Base-by-base conservation (phyloP, 2,329 filamentous ascomycete genomes). In the Aspergillus sp. region DNA sequence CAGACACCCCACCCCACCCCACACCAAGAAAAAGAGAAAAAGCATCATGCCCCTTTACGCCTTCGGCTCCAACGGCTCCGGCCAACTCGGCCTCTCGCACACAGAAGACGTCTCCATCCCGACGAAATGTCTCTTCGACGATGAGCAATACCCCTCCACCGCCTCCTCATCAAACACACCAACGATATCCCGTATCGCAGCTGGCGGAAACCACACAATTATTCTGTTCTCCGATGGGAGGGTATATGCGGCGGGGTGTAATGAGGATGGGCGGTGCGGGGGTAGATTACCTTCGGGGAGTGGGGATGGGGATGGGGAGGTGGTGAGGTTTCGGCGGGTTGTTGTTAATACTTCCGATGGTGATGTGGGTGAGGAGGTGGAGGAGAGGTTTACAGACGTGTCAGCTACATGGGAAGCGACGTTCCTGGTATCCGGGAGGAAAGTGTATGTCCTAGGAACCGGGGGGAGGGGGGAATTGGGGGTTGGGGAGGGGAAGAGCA, bases 151-250 rank as follows among this genome's bases (percentile, higher is more conserved):
- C 38, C 66, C 70, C 28, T 72, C 78, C 13, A 23, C 45, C 28
- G 28, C 28, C 5, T 30, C 39, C 39, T 43, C 39, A 3, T 23
- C 8, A 2, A 12, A 10, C 5, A 21, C 47, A 30, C 25, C 23
- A 50, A 23, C 15, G 6, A 50, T 75, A n/a, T 48, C 57, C 13
- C 67, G 71, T 13, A 80, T 89, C 25, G 77, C 72, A 48, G 82
- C 91, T 7, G 94, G 94, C 4, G 93, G 93, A 1, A 97, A 97
- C 70, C 94, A 97, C 74, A 96, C 92, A 0, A 78, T 97, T 4
- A 73, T 96, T 9, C 79, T 92, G 10, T 85, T 84, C n/a, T 70
- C 79, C 4, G 72, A 80, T 25, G 88, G 89, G 0, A 67, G 78
- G 1, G 78, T 93, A 0, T 90, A 86, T 69, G 87, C 85, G 69